Evolutionary conservation across 2,329 filamentous ascomycete genomes (phyloP).

Genomic region (Alternaria solani): DNA sequence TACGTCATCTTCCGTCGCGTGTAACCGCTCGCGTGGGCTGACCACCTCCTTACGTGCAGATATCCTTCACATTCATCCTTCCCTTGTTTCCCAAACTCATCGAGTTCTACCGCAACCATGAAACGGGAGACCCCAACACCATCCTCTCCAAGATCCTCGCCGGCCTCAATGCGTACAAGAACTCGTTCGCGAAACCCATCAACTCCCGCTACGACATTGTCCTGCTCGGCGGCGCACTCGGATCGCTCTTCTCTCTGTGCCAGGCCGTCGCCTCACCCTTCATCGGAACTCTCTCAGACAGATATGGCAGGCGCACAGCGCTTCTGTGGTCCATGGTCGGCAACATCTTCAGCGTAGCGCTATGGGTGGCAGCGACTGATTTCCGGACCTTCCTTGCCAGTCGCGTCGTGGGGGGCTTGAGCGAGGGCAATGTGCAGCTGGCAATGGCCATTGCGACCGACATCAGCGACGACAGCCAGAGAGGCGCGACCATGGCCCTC

Average conservation of each 20-base stretch:
- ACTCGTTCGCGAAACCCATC: constrained; percentile 88
- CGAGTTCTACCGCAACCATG: constrained; percentile 91
- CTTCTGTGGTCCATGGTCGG: constrained; percentile 91
- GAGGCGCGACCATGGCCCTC: constrained; percentile 92
- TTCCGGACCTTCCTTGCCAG: constrained; percentile 97
- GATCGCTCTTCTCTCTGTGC: constrained; percentile 90
- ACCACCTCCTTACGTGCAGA: constrained; percentile 61
- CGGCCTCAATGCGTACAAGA: constrained; percentile 93
- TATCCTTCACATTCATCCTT: constrained; percentile 98
- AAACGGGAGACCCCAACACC: constrained; percentile 67
- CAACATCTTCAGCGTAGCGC: constrained; percentile 89
- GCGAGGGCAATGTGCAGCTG: constrained; percentile 95
- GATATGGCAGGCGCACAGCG: constrained; percentile 84
- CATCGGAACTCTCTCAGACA: constrained; percentile 88
- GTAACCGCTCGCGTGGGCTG: constrained; percentile 14
- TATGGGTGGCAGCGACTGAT: constrained; percentile 93
- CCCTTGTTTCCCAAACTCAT: constrained; percentile 95
- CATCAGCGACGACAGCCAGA: constrained; percentile 83
- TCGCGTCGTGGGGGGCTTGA: constrained; percentile 88
- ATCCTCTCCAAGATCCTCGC: constrained; percentile 80
- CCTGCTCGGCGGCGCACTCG: constrained; percentile 88
- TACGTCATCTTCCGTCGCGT: constrained; percentile 57
- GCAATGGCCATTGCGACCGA: constrained; percentile 97
- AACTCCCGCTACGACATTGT: constrained; percentile 98
- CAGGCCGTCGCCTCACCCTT: constrained; percentile 92